Percentiles rank a stretch among this genome's conserved stretches.
These are phyloP conservation scores for Heterobasidion irregulare DNA, from an alignment of 1,284 basidiomycete genomes.

Conservation along the genomic window DNA sequence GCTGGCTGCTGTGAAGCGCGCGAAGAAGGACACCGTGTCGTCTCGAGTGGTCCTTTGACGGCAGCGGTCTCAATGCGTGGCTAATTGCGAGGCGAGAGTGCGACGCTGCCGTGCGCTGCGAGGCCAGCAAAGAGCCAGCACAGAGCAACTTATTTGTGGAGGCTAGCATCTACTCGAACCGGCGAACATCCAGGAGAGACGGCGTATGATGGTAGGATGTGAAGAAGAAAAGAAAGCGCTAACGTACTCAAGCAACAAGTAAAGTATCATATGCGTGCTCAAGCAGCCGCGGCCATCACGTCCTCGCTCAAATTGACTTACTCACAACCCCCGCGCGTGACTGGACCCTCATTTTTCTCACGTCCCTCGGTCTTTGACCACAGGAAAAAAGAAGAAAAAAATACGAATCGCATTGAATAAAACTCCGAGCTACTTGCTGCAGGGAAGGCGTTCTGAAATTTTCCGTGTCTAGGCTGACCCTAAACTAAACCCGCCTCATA, in stretches of 20 bases:
- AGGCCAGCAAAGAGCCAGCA: not conserved
- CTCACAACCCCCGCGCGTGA: too few species aligned
- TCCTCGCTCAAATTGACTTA: too few species aligned
- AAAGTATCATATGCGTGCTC: too few species aligned
- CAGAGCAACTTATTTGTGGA: not conserved
- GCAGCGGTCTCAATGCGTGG: not conserved
- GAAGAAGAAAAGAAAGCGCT: not conserved
- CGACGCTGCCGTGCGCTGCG: not conserved
- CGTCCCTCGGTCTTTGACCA: too few species aligned
- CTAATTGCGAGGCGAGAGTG: not conserved
- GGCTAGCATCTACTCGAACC: not conserved
- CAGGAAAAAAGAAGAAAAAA: too few species aligned
- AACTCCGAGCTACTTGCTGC: too few species aligned
- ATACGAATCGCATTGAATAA: too few species aligned
- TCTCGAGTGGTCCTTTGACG: not conserved
- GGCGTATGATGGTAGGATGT: not conserved
- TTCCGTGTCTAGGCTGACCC: too few species aligned
- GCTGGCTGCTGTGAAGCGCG: conserved; percentile 2
- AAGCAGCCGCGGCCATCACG: too few species aligned
- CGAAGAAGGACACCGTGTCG: not conserved
- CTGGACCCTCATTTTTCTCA: too few species aligned
- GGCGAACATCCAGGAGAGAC: not conserved
- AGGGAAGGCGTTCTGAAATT: too few species aligned
- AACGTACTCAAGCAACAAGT: not conserved
- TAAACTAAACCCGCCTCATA: too few species aligned